These are phyloP conservation scores for Talaromyces trachyspermus DNA, from an alignment of 495 filamentous ascomycete genomes.

Conservation along the genomic window DNA sequence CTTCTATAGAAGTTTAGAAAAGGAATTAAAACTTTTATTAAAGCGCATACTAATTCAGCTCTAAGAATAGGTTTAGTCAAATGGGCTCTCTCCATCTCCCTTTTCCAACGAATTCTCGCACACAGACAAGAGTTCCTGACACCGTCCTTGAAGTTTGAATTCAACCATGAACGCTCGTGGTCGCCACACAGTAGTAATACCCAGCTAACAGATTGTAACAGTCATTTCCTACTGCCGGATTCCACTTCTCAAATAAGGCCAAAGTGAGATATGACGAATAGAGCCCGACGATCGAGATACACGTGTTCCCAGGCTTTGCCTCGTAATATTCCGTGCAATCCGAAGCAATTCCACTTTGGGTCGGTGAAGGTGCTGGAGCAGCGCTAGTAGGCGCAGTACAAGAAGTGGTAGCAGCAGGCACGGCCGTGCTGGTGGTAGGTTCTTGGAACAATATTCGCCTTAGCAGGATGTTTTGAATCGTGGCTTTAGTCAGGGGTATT, in stretches of 20 bases:
- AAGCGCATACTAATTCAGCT: too few species aligned
- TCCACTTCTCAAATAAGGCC: slow-evolving; percentile 13
- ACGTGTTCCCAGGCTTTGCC: slow-evolving; percentile 18
- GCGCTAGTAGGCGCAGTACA: slow-evolving; percentile 2
- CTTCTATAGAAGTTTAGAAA: too few species aligned
- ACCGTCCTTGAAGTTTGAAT: too few species aligned
- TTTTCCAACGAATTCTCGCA: too few species aligned
- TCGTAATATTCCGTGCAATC: slow-evolving; percentile 15
- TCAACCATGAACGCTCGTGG: slow-evolving; percentile 1
- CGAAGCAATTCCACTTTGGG: slow-evolving; percentile 14
- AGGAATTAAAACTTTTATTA: too few species aligned
- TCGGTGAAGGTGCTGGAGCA: slow-evolving; percentile 11
- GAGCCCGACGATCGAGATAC: slow-evolving; percentile 13
- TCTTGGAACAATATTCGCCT: neutral
- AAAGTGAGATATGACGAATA: slow-evolving; percentile 8
- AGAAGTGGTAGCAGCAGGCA: slow-evolving; percentile 1
- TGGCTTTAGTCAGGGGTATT: neutral
- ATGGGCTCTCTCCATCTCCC: too few species aligned
- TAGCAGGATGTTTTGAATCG: neutral
- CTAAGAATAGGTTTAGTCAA: too few species aligned
- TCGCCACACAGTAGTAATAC: slow-evolving; percentile 10
- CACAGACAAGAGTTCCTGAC: too few species aligned
- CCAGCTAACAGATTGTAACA: slow-evolving; percentile 6
- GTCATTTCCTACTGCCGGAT: slow-evolving; percentile 14
- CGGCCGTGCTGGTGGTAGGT: slow-evolving; percentile 7